Evolutionary conservation across 1,284 basidiomycete genomes (phyloP).

Genomic region (Laetiporus sulphureus): DNA sequence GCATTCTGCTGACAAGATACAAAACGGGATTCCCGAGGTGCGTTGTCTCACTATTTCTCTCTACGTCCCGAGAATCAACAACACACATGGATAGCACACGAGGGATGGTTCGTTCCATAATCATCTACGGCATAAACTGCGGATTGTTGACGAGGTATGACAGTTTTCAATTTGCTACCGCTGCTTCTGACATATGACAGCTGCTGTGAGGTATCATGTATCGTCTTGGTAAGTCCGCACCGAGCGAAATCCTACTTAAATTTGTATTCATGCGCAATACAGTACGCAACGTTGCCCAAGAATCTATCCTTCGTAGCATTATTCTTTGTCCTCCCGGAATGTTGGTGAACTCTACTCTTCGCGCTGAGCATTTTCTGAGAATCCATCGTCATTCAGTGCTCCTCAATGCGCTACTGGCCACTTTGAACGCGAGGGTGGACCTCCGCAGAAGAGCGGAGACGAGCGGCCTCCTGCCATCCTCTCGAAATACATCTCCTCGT

Average conservation of each 20-base stretch:
- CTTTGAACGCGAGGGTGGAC: constrained; percentile 3
- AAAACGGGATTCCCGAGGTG: neutral
- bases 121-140: constrained; percentile 5
- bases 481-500: too few relatives aligned
- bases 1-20: constrained; percentile 1
- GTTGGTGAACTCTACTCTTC: neutral
- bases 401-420: constrained; percentile 7
- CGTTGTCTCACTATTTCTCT: neutral
- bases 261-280: neutral
- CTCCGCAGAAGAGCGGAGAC: too few relatives aligned
- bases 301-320: constrained; percentile 7
- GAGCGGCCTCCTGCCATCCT: too few relatives aligned
- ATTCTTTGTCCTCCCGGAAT: constrained; percentile 9
- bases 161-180: neutral
- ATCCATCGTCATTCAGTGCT: neutral
- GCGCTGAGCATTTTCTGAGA: neutral
- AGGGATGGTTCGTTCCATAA: neutral
- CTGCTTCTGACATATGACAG: too few relatives aligned
- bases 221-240: constrained; percentile 6
- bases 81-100: neutral
- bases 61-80: neutral
- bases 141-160: constrained; percentile 2
- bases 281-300: constrained; percentile 6
- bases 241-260: neutral
- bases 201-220: constrained; percentile 5